Evolutionary conservation across 805 yeast species (phyloP), one percentile per base, ranked within the genome.

Genomic region (Candida pseudoglaebosa): DNA sequence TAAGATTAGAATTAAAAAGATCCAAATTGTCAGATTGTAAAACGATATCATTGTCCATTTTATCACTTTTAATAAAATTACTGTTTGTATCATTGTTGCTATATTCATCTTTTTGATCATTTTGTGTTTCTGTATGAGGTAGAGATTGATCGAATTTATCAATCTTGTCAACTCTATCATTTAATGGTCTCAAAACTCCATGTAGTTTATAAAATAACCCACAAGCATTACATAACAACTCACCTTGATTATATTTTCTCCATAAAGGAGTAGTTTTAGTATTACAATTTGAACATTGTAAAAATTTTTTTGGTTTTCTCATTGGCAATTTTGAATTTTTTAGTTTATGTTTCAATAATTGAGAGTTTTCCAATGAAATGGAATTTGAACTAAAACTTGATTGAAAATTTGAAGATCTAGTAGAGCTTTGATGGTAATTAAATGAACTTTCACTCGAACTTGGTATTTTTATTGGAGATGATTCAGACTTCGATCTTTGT

Each of bases 181-280:
- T 61, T 28, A 67, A 50, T 3, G 74, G 74, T 15, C 74, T 53
- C 48, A 67, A 59, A 3, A 67, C 68, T 5, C 74, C 74, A 41
- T 69, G 74, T 24, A 69, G 51, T 45, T 69, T 69, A 46, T 65
- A 67, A 44, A 68, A 69, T 28, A 69, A 57, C 5, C 74, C 74
- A 43, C 74, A 69, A 1, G 73, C 74, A 45, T 69, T 69, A 44
- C 74, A 69, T 20, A 69, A 53, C 32, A 68, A 56, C 36, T 65
- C 71, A 5, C 74, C 74, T 31, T 59, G 56, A 45, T 57, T 61
- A 8, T 71, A 56, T 41, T 62, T 67, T 29, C 74, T 53, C 74
- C 74, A 69, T 16, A 69, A 48, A 8, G 74, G 74, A 1, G 74
- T 68, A 4, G 74, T 67, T 42, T 53, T 59, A 4, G 74, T 68